These are phyloP conservation scores for Wickerhamiella shivajii DNA, from an alignment of 805 yeast species.

Conservation along the genomic window DNA sequence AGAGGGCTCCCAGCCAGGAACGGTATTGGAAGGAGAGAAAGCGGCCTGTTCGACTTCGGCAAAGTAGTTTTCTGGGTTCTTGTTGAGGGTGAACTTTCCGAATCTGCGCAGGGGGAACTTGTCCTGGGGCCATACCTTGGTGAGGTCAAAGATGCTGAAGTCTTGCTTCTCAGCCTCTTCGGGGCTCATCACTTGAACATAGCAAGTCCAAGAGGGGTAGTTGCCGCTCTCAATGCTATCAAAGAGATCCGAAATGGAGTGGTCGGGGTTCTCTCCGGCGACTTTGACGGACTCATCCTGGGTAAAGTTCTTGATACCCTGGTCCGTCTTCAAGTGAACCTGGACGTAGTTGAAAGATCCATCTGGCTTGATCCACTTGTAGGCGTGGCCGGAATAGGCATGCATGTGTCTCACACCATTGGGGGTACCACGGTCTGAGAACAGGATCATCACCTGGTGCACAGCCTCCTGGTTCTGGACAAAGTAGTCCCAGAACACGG, in stretches of 20 bases:
- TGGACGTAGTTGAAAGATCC: constrained; percentile 42
- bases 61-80: constrained; percentile 42
- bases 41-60: constrained; percentile 43
- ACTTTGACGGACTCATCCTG: constrained; percentile 34
- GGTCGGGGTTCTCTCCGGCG: constrained; percentile 39
- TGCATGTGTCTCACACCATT: constrained; percentile 40
- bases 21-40: constrained; percentile 57
- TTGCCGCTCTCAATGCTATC: constrained; percentile 35
- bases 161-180: constrained; percentile 38
- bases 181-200: constrained; percentile 45
- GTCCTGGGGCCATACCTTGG: constrained; percentile 44
- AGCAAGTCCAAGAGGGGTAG: constrained; percentile 37
- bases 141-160: constrained; percentile 38
- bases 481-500: constrained; percentile 44
- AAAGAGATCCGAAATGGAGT: constrained; percentile 31
- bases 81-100: constrained; percentile 40
- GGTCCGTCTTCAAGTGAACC: constrained; percentile 37
- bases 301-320: constrained; percentile 34
- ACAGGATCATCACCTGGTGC: constrained; percentile 43
- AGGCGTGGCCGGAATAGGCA: constrained; percentile 53
- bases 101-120: constrained; percentile 41
- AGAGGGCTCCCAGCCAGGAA: constrained; percentile 61
- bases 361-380: constrained; percentile 38
- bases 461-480: constrained; percentile 40
- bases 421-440: constrained; percentile 50